These are phyloP conservation scores for Penicillium waksmanii DNA, from an alignment of 495 filamentous ascomycete species.

Conservation along the genomic window DNA sequence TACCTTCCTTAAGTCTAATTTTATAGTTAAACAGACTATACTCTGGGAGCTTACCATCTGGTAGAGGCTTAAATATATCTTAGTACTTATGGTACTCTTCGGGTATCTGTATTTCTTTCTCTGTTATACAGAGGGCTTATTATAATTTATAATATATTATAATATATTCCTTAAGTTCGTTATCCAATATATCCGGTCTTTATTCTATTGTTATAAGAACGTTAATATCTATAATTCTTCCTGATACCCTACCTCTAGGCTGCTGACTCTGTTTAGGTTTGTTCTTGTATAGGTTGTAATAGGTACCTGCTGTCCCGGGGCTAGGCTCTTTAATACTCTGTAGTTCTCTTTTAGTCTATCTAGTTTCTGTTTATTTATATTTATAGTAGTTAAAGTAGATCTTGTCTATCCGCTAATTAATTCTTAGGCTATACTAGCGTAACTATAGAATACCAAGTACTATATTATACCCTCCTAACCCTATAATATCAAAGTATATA, in stretches of 20 bases:
- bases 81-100: conserved; percentile 8
- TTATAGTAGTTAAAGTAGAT: too few species aligned
- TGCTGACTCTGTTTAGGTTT: neutral
- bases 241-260: neutral
- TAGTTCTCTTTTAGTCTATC: neutral
- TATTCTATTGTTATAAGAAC: neutral
- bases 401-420: too few species aligned
- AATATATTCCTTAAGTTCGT: neutral
- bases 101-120: conserved; percentile 9
- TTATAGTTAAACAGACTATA: neutral
- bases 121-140: neutral
- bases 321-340: neutral
- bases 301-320: neutral
- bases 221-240: neutral
- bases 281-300: neutral
- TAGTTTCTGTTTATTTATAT: too few species aligned
- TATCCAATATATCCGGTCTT: neutral
- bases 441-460: too few species aligned
- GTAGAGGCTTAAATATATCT: conserved; percentile 7
- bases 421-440: too few species aligned
- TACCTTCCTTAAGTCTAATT: neutral
- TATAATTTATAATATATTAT: neutral
- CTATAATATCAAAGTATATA: too few species aligned
- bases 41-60: conserved; percentile 3
- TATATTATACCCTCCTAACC: too few species aligned